These are phyloP conservation scores for Daldinia grandis DNA, from an alignment of 495 filamentous ascomycete species.

Conservation along the genomic window DNA sequence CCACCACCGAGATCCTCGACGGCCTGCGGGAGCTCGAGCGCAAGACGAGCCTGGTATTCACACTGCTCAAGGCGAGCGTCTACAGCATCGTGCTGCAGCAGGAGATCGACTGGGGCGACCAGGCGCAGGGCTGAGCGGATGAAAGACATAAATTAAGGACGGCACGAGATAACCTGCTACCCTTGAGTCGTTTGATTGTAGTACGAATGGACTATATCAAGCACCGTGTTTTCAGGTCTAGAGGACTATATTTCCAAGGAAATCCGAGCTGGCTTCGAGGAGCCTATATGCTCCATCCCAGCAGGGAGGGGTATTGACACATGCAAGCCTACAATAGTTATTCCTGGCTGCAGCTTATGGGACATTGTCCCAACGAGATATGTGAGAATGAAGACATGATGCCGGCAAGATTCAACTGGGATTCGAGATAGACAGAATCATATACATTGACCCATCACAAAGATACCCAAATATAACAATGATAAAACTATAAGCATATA, in stretches of 20 bases:
- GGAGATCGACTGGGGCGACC: conserved; percentile 78
- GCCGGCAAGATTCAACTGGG: background rate
- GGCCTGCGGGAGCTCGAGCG: conserved; percentile 87
- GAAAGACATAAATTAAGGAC: background rate
- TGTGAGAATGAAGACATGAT: background rate
- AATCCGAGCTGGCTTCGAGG: background rate
- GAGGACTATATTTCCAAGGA: background rate
- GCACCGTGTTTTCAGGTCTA: background rate
- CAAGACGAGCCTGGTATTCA: conserved; percentile 94
- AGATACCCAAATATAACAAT: conserved; percentile 33
- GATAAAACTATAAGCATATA: conserved; percentile 1
- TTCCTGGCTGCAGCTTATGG: background rate
- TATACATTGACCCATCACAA: background rate
- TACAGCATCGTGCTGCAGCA: conserved; percentile 98
- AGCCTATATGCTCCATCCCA: too few relatives aligned
- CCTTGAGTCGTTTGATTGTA: background rate
- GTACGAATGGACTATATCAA: background rate
- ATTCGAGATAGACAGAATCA: background rate
- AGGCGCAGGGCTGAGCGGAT: conserved; percentile 37
- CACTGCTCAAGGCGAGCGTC: conserved; percentile 94
- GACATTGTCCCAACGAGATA: background rate
- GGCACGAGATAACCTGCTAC: background rate
- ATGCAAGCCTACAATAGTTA: background rate
- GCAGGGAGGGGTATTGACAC: background rate
- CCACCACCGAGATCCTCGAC: conserved; percentile 79